Base-by-base conservation (phyloP, 2,329 filamentous ascomycete genomes). In the Fusarium brachygibbosum region DNA sequence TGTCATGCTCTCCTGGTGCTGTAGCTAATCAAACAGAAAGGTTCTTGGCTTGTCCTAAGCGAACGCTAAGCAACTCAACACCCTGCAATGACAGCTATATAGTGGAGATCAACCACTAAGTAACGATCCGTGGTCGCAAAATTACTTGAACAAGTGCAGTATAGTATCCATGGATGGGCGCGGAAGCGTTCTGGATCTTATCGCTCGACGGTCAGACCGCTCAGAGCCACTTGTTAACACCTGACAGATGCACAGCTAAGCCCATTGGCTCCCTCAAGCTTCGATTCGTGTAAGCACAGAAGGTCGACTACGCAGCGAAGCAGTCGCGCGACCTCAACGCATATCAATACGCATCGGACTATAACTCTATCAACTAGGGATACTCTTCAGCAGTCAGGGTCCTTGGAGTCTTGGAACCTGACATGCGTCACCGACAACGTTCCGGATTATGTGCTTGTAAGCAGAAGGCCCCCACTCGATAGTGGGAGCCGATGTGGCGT, bases 401-500 rank as follows among this genome's bases (percentile, higher is more conserved):
- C 34, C 51, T 46, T 57, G 37, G n/a, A 50, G 35, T 40, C 37
- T 40, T 59, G 58, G 53, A 51, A 63, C 37, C 46, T 49, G 58
- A 40, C 41, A 48, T 52, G 56, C 54, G 57, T 57, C 57, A 68
- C 61, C 61, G 54, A 58, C 50, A 57, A 69, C 53, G 41, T 56
- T 45, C 61, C 59, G 49, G 54, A 56, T 62, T 37, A 50, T 46
- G 58, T 58, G 51, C 53, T 49, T 46, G 35, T 25, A 25, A 38
- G 50, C 23, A 58, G 58, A 44, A 56, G 21, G 63, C 46, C 35
- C 54, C 54, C 62, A 64, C 61, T 57, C 53, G 53, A 63, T 60
- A 66, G 60, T 67, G 69, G 71, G 68, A 73, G 63, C 67, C 66
- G 71, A 70, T 70, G 67, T 65, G 59, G 67, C 70, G 71, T 66